Base-by-base conservation (phyloP, 768 basidiomycete genomes). In the Leccinum obscurum region DNA sequence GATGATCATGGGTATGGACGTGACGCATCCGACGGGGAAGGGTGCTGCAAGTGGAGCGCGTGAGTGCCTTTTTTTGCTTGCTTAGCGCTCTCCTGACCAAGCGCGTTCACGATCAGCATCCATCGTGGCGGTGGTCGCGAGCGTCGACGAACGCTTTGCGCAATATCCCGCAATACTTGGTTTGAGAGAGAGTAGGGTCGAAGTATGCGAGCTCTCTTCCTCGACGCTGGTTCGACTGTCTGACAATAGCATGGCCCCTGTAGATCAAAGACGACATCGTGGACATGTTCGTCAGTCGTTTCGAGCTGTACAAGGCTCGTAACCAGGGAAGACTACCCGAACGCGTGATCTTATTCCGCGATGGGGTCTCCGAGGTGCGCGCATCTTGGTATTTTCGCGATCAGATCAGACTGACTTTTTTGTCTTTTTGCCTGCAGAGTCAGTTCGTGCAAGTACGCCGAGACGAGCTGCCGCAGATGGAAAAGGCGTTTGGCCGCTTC, bases 291-390 rank as follows among this genome's bases (percentile, higher is more conserved):
- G 67, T 76, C 3, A 80, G 79, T 57, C 75, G 83, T 15, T 69
- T 85, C 26, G 56, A 73, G 30, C 63, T 75, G 2, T 85, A 75
- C 74, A 64, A 66, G 52, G 56, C 53, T 6, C 73, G 57, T 54
- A 80, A 76, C 62, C 67, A 65, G 1, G 73, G 72, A 4, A 39
- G 49, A 22, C 14, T 84, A 3, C 83, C 83, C 1, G 39, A 71
- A 15, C 78, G 82, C 2, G 72, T 84, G 9, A 63, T 84, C 28
- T 72, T 84, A 5, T 84, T 80, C 63, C 77, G 83, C 3, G 92
- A 93, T 68, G 92, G 92, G 39, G 90, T 93, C 14, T 91, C 90
- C 1, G 90, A 92, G 76, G 90, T 89, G 49, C 24, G 76, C 58
- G 28, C n/a, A 14, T 48, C 51, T n/a, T n/a, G n/a, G 3, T 41